Evolutionary conservation across 1,139 yeast species (phyloP), one percentile per base, ranked within the genome.

Genomic region (Hyphopichia wangnamkhiaoensis): DNA sequence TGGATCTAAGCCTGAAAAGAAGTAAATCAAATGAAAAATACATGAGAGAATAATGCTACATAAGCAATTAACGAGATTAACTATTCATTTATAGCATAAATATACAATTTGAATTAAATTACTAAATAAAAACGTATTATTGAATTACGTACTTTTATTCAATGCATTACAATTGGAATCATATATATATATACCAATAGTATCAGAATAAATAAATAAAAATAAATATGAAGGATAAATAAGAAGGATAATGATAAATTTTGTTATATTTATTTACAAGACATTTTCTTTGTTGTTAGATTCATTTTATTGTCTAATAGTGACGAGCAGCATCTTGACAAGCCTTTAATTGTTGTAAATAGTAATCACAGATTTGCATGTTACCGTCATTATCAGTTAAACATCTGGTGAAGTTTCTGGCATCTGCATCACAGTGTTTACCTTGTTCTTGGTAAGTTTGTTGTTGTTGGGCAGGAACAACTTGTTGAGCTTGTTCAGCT

Each of bases 291-390:
- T 21, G 7, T 15, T 14, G 20, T 12, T 5, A 19, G 13, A 13
- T 31, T 31, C 17, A 13, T 14, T 29, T 13, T 16, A n/a, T 12
- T 29, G 31, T 39, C 42, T 78, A 88, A 63, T 86, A 89, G 55
- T 82, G 86, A 53, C 84, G 79, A 44, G 96, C 75, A 54, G 97
- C 96, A 66, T 87, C 93, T 73, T 93, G 97, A 69, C 98, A 93
- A 19, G 97, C 94, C 75, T 87, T 91, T 65, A 93, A 82, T 73
- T 91, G 97, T 71, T 91, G 98, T 69, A 93, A 78, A 71, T 93
- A 93, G 80, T 79, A 93, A 61, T 90, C 97, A 72, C 98, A 93
- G 53, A 86, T 83, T 72, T 90, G 96, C 90, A 89, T 87, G 78
- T 93, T 90, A 53, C 98, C 98, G 53, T 77, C 75, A 69, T 93